Percentiles rank a stretch among this genome's conserved stretches.
These are phyloP conservation scores for Suillus paluster DNA, from an alignment of 768 basidiomycete species.

Conservation along the genomic window DNA sequence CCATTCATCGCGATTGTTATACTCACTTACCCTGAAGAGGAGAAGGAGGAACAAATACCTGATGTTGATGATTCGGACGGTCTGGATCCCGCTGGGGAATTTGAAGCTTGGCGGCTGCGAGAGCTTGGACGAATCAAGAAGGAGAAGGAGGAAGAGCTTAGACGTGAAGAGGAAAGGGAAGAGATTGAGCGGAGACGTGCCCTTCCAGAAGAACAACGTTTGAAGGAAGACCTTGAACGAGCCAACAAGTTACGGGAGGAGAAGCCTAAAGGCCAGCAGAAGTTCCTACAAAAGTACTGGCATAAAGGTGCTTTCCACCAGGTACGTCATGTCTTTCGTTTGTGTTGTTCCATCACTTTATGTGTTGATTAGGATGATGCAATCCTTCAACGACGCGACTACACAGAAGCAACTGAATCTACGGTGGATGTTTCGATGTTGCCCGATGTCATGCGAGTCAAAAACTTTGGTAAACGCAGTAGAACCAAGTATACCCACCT, in stretches of 20 bases:
- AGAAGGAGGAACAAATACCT: slow-evolving; percentile 80
- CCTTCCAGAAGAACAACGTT: slow-evolving; percentile 89
- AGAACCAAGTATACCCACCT: slow-evolving; percentile 97
- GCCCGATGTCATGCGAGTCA: slow-evolving; percentile 96
- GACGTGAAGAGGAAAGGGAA: slow-evolving; percentile 81
- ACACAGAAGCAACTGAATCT: slow-evolving; percentile 86
- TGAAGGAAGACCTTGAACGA: slow-evolving; percentile 90
- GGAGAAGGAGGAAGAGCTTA: slow-evolving; percentile 88
- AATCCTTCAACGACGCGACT: slow-evolving; percentile 83
- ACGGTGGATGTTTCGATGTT: slow-evolving; percentile 86
- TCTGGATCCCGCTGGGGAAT: slow-evolving; percentile 85
- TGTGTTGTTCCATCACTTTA: slow-evolving; percentile 19
- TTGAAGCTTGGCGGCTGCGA: slow-evolving; percentile 94
- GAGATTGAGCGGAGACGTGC: slow-evolving; percentile 92
- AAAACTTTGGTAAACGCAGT: slow-evolving; percentile 91
- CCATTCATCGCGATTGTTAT: slow-evolving; percentile 4
- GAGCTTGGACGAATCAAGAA: slow-evolving; percentile 93
- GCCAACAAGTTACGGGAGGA: slow-evolving; percentile 83
- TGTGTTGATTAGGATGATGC: slow-evolving; percentile 72
- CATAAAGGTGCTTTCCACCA: slow-evolving; percentile 99
- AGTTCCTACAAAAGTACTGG: slow-evolving; percentile 98
- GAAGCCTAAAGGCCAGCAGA: slow-evolving; percentile 90
- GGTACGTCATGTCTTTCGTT: slow-evolving; percentile 46
- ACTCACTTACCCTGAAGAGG: slow-evolving; percentile 56
- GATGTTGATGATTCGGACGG: slow-evolving; percentile 97